Base-by-base conservation (phyloP, 2,329 filamentous ascomycete species). In the Lomentospora prolificans region DNA sequence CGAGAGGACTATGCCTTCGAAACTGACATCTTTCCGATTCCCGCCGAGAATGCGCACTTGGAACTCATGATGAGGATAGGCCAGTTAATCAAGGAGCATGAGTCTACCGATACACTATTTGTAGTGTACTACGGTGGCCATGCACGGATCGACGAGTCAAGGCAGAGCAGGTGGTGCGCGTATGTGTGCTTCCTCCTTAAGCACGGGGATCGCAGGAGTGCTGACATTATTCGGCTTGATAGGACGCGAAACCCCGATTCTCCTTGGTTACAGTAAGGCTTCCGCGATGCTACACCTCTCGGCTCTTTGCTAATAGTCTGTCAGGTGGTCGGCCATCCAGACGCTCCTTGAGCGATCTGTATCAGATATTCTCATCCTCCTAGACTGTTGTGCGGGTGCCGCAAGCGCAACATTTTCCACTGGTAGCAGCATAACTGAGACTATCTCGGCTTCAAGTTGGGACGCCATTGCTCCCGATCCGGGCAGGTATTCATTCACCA, bases 391-490 rank as follows among this genome's bases (percentile, higher is more conserved):
- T 61, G 79, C 80, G 5, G 79, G 79, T 10, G 80, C 80, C 41
- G 80, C 80, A 48, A 82, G 79, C 58, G 79, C 79, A 12, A 81
- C 79, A 0, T 81, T 81, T 53, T 76, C 78, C 4, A 80, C 73
- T 17, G 79, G 80, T 17, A 75, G 74, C 59, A 81, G 78, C 63
- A 80, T 81, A 60, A 83, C 79, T 3, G 80, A 82, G 66, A 81
- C 79, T 7, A 82, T 83, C 60, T 82, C 79, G 4, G 80, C 80
- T 3, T 82, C 79, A 2, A 81, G 79, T 54, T 83, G 79, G 79
- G 79, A 83, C 57, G 78, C 79, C 46, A 81, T 81, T 53, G 79
- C 80, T 9, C 79, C 80, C 0, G 76, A 81, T 57, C 80, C 80
- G 10, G 79, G 80, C 6, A 72, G 78, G 3, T 82, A 80, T 61